Conservation (phyloP, 176 grass and related monocot species). For the Carex scoparia region DNA sequence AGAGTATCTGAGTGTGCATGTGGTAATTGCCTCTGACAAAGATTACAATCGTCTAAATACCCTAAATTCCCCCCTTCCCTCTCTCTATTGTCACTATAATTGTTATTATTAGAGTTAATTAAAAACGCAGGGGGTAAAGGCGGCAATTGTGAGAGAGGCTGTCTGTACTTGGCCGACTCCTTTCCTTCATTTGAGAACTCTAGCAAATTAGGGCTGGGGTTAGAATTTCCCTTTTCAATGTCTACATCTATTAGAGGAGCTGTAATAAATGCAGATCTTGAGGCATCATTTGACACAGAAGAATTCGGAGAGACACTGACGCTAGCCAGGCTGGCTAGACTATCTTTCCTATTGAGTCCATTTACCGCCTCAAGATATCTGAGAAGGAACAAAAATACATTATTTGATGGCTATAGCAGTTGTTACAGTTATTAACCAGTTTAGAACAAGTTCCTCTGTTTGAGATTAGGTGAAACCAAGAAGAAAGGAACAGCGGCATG, state of each 20-base stretch:
- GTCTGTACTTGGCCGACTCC: slow-evolving; percentile 53
- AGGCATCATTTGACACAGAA: slow-evolving; percentile 46
- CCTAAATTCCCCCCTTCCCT: slow-evolving; percentile 9
- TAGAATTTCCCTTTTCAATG: slow-evolving; percentile 19
- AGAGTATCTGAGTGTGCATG: slow-evolving; percentile 73
- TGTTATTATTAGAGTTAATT: slow-evolving; percentile 34
- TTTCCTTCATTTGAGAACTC: slow-evolving; percentile 18
- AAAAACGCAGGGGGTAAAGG: slow-evolving; percentile 86
- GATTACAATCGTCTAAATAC: slow-evolving; percentile 52
- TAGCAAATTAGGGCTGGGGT: slow-evolving; percentile 8
- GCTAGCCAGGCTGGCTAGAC: slow-evolving; percentile 48
- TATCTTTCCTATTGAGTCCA: slow-evolving; percentile 71
- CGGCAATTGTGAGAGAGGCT: slow-evolving; percentile 87
- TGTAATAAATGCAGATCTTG: slow-evolving; percentile 39
- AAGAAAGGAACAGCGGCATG: background rate
- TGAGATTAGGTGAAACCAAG: background rate
- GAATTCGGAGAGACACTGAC: slow-evolving; percentile 55
- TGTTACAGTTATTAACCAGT: background rate
- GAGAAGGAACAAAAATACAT: slow-evolving; percentile 8
- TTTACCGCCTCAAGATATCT: slow-evolving; percentile 72
- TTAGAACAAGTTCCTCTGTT: background rate
- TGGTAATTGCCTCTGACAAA: slow-evolving; percentile 65
- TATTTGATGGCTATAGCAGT: background rate
- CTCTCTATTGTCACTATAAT: slow-evolving; percentile 9
- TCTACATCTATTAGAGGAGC: slow-evolving; percentile 43